Evolutionary conservation across 2,329 filamentous ascomycete genomes (phyloP).

Genomic region (Penicillium sp.): DNA sequence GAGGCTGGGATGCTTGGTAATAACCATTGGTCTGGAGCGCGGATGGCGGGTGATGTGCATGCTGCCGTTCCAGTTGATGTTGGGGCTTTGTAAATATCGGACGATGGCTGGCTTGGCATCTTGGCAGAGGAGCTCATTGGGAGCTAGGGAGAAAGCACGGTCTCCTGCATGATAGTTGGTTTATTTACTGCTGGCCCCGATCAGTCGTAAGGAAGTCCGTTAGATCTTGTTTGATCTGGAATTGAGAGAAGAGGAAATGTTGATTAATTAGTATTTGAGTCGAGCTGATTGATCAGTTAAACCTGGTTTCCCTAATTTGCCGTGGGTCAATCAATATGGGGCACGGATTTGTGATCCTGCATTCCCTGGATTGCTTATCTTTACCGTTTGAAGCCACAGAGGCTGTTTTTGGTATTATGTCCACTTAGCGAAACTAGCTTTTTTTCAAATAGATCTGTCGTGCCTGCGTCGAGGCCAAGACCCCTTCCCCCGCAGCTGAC

Average conservation of each 20-base stretch:
- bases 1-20: neutral
- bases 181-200: neutral
- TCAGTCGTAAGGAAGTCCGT: neutral
- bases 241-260: neutral
- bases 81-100: slow-evolving; percentile 3
- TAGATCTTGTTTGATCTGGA: too few relatives aligned
- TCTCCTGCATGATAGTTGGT: neutral
- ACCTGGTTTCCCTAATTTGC: neutral
- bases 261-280: neutral
- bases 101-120: slow-evolving; percentile 3
- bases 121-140: neutral
- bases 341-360: too few relatives aligned
- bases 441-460: neutral
- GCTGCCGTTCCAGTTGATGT: neutral
- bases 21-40: neutral
- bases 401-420: neutral
- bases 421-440: neutral
- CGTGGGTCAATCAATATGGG: too few relatives aligned
- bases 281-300: neutral
- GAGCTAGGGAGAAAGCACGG: neutral
- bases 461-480: neutral
- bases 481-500: neutral
- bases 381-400: too few relatives aligned
- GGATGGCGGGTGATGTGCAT: neutral
- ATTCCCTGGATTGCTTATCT: too few relatives aligned